Percentiles rank a stretch among this genome's conserved stretches.
Conservation (phyloP, 2,329 filamentous ascomycete genomes). For the Monascus ruber region DNA sequence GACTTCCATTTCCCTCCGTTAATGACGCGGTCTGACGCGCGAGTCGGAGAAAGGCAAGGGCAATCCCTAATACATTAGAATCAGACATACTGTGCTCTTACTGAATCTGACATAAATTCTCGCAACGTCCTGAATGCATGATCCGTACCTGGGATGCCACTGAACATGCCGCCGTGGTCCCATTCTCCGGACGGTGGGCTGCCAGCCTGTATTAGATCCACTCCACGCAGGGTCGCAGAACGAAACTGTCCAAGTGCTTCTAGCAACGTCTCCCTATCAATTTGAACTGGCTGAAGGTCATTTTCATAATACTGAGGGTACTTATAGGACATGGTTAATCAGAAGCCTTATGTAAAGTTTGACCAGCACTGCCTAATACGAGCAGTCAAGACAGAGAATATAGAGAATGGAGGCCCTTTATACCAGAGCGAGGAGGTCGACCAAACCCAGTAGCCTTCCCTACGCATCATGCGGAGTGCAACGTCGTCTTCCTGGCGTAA, state of each 20-base stretch:
- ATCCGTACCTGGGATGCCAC: slow-evolving; percentile 19
- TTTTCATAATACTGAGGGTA: slow-evolving; percentile 14
- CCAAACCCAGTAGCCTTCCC: too few species aligned
- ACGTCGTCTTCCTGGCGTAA: too few species aligned
- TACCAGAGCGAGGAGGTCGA: too few species aligned
- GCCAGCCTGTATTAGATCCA: slow-evolving; percentile 14
- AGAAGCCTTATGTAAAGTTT: too few species aligned
- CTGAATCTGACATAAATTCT: too few species aligned
- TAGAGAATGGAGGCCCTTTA: too few species aligned
- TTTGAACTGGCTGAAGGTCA: slow-evolving; percentile 10
- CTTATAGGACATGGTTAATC: slow-evolving; percentile 6
- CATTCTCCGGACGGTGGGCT: slow-evolving; percentile 12
- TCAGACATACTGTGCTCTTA: too few species aligned
- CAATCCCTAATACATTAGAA: slow-evolving; percentile 15
- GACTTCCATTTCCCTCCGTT: slow-evolving; percentile 1
- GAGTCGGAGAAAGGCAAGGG: slow-evolving; percentile 27
- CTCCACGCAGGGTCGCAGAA: slow-evolving; percentile 16
- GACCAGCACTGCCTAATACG: too few species aligned
- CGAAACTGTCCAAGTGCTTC: slow-evolving; percentile 18
- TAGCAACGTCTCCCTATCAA: slow-evolving; percentile 8
- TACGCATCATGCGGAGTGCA: too few species aligned
- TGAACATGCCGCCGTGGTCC: slow-evolving; percentile 18
- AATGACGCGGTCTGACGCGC: slow-evolving; percentile 22
- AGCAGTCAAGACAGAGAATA: too few species aligned
- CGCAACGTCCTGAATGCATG: background rate